Base-by-base conservation (phyloP, 805 yeast genomes). In the Ogataea allantospora region DNA sequence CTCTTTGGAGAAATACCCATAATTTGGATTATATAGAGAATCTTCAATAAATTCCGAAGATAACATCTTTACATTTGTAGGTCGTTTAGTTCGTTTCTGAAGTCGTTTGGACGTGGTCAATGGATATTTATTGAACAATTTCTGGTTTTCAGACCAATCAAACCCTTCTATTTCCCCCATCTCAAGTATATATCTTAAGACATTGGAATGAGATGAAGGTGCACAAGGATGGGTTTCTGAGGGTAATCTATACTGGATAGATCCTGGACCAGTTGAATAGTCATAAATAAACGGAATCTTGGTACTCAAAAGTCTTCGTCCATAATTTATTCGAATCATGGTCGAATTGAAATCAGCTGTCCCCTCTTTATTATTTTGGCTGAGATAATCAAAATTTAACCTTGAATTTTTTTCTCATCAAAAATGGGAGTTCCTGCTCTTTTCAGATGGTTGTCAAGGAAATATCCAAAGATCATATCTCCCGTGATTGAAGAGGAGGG, bases 371-470 rank as follows among this genome's bases (percentile, higher is more conserved):
- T 15, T 13, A 27, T 25, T 18, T 7, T 31, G 33, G 26, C 35
- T 30, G 34, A 35, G 15, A 31, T 31, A 38, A 38, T 31, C 41
- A 35, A 18, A 27, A 16, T 11, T 18, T 15, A 10, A 27, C 12
- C 14, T 15, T n/a, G 7, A 20, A 22, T 28, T 40, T 35, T 25
- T 30, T 10, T 17, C 14, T 15, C 15, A 26, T 20, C 12, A 20
- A 36, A 16, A 21, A 84, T 85, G 93, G 96, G 99, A 71, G 99
- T 93, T 48, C 99, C 99, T 47, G 96, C 99, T 15, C 80, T 93
- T 55, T 93, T 88, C 66, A 76, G 99, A 67, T 93, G 99, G 98
- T 70, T 93, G 33, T 88, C 98, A 1, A 66, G 78, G 46, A 88
- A 89, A 60, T 93, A 88, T 55, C 98, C 99, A 9, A 89, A 91